Evolutionary conservation across 2,329 filamentous ascomycete species (phyloP).

Genomic region (Colletotrichum sansevieriae): DNA sequence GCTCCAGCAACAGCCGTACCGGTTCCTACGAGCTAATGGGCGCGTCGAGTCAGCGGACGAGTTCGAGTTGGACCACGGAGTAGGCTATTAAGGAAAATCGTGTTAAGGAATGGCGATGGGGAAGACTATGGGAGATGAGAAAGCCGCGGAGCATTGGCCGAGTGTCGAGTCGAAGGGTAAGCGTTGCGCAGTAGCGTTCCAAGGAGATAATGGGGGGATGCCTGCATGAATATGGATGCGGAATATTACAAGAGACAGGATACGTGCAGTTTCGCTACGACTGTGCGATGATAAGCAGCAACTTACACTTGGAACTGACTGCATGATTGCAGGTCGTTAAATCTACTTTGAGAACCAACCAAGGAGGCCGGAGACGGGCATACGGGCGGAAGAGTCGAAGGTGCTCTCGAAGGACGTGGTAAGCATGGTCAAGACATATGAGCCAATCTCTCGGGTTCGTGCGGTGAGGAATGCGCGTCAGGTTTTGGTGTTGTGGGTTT

Average conservation of each 20-base stretch:
- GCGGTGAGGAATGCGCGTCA: constrained; percentile 31
- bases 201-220: constrained; percentile 33
- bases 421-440: constrained; percentile 44
- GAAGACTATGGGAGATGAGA: constrained; percentile 32
- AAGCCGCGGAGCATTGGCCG: constrained; percentile 8
- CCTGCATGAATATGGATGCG: constrained; percentile 35
- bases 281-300: constrained; percentile 6
- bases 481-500: constrained; percentile 19
- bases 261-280: constrained; percentile 1
- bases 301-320: constrained; percentile 66
- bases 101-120: constrained; percentile 17
- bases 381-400: constrained; percentile 39
- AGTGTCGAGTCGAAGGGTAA: constrained; percentile 12
- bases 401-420: constrained; percentile 38
- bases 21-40: constrained; percentile 68
- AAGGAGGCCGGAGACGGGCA: constrained; percentile 30
- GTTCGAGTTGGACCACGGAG: constrained; percentile 23
- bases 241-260: not conserved
- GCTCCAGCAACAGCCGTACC: constrained; percentile 73
- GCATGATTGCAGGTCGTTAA: constrained; percentile 60
- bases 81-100: constrained; percentile 39
- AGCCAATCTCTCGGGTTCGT: constrained; percentile 34
- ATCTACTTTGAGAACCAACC: constrained; percentile 51
- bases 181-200: not conserved
- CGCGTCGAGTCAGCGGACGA: constrained; percentile 33